phyloP scores from a whole-genome alignment of 2,329 filamentous ascomycete species.

The Rutstroemia sp. region DNA sequence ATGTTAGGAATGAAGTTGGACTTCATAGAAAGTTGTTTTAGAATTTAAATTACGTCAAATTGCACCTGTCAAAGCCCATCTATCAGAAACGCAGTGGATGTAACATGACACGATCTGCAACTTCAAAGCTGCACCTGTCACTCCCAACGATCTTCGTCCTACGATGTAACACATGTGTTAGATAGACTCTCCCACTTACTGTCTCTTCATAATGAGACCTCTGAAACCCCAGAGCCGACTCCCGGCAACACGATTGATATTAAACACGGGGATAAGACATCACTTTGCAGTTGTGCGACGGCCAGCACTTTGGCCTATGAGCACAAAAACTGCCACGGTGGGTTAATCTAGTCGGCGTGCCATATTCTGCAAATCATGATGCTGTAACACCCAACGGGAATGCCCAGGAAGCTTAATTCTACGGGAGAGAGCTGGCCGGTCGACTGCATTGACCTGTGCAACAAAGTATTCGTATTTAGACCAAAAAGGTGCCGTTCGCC shows the following conservation, averaged over 20 bases:
- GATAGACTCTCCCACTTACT: neutral
- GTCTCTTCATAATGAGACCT: neutral
- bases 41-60: neutral
- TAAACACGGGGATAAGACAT: neutral
- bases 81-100: conserved; percentile 5
- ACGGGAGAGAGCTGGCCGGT: neutral
- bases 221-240: neutral
- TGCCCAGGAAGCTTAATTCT: neutral
- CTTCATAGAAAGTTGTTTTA: neutral
- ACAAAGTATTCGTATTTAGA: neutral
- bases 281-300: neutral
- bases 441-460: neutral
- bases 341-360: neutral
- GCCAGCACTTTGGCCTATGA: neutral
- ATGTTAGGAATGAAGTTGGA: neutral
- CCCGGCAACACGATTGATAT: neutral
- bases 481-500: neutral
- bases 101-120: conserved; percentile 3
- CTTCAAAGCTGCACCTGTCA: neutral
- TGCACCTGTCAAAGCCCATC: conserved; percentile 8
- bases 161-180: neutral
- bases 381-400: neutral
- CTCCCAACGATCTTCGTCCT: neutral
- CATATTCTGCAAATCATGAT: neutral
- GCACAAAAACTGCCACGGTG: neutral